Conservation (phyloP, 805 yeast species). For the Candida succiphila region DNA sequence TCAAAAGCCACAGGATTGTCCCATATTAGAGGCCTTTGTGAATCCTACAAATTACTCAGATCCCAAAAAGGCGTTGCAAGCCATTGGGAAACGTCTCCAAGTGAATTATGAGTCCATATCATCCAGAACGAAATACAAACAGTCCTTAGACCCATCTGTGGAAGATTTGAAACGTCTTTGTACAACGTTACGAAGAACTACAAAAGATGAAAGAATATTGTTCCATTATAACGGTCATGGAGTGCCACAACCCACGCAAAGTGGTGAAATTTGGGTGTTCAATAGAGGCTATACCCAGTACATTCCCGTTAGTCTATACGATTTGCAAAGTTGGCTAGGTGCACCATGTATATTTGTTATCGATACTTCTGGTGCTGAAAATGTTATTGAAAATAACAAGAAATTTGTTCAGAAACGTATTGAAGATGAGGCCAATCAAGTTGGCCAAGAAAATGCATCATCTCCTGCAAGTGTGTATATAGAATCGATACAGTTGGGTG, state of each 20-base stretch:
- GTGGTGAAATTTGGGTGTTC: slow-evolving; percentile 98
- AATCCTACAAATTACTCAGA: slow-evolving; percentile 79
- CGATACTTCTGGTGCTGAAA: slow-evolving; percentile 93
- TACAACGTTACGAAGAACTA: slow-evolving; percentile 76
- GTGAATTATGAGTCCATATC: slow-evolving; percentile 84
- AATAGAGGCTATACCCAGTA: slow-evolving; percentile 96
- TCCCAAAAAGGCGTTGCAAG: slow-evolving; percentile 83
- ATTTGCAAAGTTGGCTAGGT: slow-evolving; percentile 93
- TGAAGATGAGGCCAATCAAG: slow-evolving; percentile 69
- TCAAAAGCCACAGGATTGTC: slow-evolving; percentile 86
- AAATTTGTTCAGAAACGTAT: slow-evolving; percentile 84
- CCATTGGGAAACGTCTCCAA: slow-evolving; percentile 82
- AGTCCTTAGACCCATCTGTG: slow-evolving; percentile 86
- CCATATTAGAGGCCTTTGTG: slow-evolving; percentile 86
- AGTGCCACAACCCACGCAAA: slow-evolving; percentile 92
- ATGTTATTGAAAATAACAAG: slow-evolving; percentile 81
- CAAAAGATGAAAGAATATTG: slow-evolving; percentile 85
- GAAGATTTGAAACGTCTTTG: slow-evolving; percentile 92
- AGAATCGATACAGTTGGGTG: slow-evolving; percentile 89
- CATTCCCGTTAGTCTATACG: slow-evolving; percentile 92
- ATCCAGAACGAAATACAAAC: slow-evolving; percentile 81
- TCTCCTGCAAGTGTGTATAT: slow-evolving; percentile 61
- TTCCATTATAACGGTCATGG: slow-evolving; percentile 98
- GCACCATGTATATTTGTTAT: slow-evolving; percentile 94
- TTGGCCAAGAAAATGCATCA: slow-evolving; percentile 38